Percentiles rank a stretch among this genome's conserved stretches.
phyloP scores from a whole-genome alignment of 2,329 filamentous ascomycete genomes.

The Decorospora gaudefroyi region DNA sequence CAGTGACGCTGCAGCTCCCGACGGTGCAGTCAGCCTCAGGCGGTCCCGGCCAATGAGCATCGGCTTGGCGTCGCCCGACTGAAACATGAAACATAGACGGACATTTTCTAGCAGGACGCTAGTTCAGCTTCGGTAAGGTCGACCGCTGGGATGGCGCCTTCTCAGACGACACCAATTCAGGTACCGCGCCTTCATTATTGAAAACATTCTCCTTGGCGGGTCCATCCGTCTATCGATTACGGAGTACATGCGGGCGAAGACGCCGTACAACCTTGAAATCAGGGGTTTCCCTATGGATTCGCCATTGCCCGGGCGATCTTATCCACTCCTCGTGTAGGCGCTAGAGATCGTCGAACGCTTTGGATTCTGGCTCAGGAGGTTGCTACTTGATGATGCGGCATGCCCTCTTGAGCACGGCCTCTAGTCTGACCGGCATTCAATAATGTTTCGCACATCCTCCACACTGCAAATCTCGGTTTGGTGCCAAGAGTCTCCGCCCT shows the following conservation, averaged over 20 bases:
- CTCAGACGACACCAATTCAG: conserved; percentile 37
- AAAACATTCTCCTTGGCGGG: conserved; percentile 11
- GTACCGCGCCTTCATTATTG: conserved; percentile 40
- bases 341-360: conserved; percentile 9
- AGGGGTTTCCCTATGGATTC: conserved; percentile 13
- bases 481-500: conserved; percentile 21
- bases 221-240: conserved; percentile 11
- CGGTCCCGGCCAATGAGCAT: conserved; percentile 32
- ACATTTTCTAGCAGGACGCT: conserved; percentile 27
- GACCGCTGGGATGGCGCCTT: conserved; percentile 34
- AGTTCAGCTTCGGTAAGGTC: conserved; percentile 19
- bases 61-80: conserved; percentile 11
- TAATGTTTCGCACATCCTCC: conserved; percentile 17
- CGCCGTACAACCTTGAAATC: conserved; percentile 15
- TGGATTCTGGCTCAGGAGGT: conserved; percentile 12
- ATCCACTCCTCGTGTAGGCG: conserved; percentile 5
- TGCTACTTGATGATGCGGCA: conserved; percentile 1
- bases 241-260: conserved; percentile 9
- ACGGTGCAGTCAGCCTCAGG: conserved; percentile 29
- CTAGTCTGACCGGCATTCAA: conserved; percentile 18
- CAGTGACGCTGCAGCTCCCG: conserved; percentile 25
- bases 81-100: conserved; percentile 42
- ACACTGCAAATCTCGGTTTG: conserved; percentile 12
- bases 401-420: conserved; percentile 8
- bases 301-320: conserved; percentile 2